Evolutionary conservation across 352 stramenopile species (phyloP).

Genomic region (Pythium folliculosum): DNA sequence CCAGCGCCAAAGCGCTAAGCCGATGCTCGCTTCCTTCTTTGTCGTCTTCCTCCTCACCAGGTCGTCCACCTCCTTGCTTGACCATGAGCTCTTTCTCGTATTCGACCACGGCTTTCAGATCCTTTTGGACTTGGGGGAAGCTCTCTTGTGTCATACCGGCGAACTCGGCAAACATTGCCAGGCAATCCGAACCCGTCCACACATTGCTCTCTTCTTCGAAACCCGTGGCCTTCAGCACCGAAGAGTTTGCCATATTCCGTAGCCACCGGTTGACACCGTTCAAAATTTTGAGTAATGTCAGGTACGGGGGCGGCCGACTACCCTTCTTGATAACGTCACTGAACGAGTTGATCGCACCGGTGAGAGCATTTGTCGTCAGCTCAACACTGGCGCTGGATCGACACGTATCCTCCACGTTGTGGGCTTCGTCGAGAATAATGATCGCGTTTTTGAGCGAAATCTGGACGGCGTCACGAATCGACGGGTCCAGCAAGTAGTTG

Average conservation of each 20-base stretch:
- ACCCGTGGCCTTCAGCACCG: constrained; percentile 53
- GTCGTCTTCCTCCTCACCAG: constrained; percentile 4
- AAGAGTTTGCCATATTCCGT: constrained; percentile 43
- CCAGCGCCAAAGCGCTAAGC: constrained; percentile 55
- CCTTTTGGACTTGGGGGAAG: constrained; percentile 41
- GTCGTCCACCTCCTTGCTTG: constrained; percentile 3
- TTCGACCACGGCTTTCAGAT: constrained; percentile 49
- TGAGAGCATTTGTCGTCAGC: constrained; percentile 54
- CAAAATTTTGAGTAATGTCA: constrained; percentile 57
- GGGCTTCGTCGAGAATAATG: constrained; percentile 83
- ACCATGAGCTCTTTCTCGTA: constrained; percentile 52
- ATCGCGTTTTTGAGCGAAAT: constrained; percentile 80
- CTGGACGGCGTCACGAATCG: constrained; percentile 63
- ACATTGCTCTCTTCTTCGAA: constrained; percentile 79
- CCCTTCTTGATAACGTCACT: constrained; percentile 63
- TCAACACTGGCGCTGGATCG: constrained; percentile 78
- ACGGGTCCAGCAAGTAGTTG: constrained; percentile 85
- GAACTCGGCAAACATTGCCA: constrained; percentile 77
- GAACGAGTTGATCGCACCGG: constrained; percentile 62
- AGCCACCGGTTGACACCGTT: constrained; percentile 70
- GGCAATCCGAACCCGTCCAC: constrained; percentile 57
- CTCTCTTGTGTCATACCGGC: constrained; percentile 51
- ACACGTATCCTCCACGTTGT: constrained; percentile 89
- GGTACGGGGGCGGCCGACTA: constrained; percentile 43
- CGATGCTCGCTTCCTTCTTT: constrained; percentile 25